phyloP scores from a whole-genome alignment of 305 asterid species.

The Fraxinus floribunda region DNA sequence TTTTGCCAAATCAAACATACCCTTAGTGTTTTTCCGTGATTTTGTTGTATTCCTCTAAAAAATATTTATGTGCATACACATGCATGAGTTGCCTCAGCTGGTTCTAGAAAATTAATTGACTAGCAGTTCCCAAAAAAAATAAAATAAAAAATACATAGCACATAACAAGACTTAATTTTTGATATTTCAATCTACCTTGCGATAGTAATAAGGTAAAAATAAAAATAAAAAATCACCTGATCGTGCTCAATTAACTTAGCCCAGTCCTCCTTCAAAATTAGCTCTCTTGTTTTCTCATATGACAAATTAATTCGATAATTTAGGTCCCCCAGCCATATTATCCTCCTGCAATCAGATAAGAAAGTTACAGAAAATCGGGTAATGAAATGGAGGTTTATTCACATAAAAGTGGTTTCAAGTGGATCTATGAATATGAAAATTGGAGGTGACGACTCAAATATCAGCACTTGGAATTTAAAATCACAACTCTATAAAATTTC shows the following conservation, averaged over 20 bases:
- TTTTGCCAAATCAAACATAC: too few species aligned
- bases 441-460: not conserved
- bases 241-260: slow-evolving; percentile 56
- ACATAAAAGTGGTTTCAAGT: not conserved
- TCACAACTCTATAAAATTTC: not conserved
- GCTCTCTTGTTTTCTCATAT: slow-evolving; percentile 61
- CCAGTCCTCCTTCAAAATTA: slow-evolving; percentile 68
- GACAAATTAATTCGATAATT: slow-evolving; percentile 81
- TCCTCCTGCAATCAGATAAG: slow-evolving; percentile 58
- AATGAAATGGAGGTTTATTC: not conserved
- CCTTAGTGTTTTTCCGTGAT: too few species aligned
- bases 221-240: slow-evolving; percentile 50
- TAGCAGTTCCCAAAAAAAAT: not conserved
- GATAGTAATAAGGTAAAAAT: not conserved
- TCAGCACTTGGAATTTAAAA: not conserved
- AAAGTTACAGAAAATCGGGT: not conserved
- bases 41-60: not conserved
- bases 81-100: not conserved
- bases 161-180: not conserved
- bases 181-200: not conserved
- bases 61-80: not conserved
- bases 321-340: slow-evolving; percentile 94
- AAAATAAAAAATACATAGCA: not conserved
- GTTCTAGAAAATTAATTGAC: not conserved
- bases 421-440: not conserved